These are phyloP conservation scores for Pleurotus platypus DNA, from an alignment of 768 basidiomycete species.

Conservation along the genomic window DNA sequence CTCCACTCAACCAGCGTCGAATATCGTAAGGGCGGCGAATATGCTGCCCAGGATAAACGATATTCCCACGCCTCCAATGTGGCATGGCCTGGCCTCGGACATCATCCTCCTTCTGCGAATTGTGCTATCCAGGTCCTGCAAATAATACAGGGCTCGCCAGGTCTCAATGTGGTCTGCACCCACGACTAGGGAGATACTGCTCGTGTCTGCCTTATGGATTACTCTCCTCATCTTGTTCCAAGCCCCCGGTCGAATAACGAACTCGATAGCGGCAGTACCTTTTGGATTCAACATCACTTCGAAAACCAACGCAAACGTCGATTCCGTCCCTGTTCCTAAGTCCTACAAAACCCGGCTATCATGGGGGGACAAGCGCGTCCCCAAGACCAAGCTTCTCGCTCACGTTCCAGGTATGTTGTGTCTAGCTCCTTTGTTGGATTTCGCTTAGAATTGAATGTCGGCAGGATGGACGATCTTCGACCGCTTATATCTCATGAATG, in stretches of 20 bases:
- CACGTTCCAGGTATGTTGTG: constrained; percentile 66
- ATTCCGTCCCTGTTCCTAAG: background rate
- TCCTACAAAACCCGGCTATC: constrained; percentile 26
- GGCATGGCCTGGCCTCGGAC: no score
- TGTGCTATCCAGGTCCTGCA: no score
- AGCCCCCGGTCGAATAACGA: constrained; percentile 8
- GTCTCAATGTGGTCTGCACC: constrained; percentile 21
- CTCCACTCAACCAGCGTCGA: no score
- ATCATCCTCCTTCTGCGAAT: no score
- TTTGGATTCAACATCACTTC: constrained; percentile 32
- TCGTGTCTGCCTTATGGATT: constrained; percentile 36
- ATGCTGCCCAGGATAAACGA: no score
- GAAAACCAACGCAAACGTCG: background rate
- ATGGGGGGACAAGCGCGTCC: constrained; percentile 37
- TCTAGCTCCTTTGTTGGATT: background rate
- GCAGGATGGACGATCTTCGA: constrained; percentile 91
- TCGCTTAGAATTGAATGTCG: background rate
- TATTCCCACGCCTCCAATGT: no score
- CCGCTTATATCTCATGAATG: constrained; percentile 76
- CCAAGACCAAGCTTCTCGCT: constrained; percentile 62
- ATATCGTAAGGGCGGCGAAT: no score
- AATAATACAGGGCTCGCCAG: no score
- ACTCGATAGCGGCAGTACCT: constrained; percentile 23
- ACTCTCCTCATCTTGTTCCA: constrained; percentile 12
- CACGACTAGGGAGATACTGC: constrained; percentile 39